Evolutionary conservation across 2,329 filamentous ascomycete genomes (phyloP), one percentile per base, ranked within the genome.

Genomic region (Knoxdaviesia proteae): DNA sequence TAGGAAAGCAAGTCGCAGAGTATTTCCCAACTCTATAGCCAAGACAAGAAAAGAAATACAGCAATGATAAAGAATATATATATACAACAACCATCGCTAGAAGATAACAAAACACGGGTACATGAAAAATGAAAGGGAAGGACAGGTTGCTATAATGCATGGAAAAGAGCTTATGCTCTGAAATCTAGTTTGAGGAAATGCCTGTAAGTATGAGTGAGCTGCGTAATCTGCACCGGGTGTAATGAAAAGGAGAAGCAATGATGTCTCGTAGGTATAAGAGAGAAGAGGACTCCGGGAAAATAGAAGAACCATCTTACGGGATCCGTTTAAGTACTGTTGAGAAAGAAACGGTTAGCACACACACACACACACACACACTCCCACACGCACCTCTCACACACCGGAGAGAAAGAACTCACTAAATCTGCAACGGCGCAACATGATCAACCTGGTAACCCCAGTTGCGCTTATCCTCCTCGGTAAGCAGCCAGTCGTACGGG

Each of bases 361-460:
- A 20, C 20, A 20, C 20, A 20, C 20, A 20, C 20, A 20, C 20
- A 2, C 34, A 44, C 9, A 6, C 20, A 6, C 10, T 38, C 30
- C 8, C 34, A 11, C 32, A 6, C n/a, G 36, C 33, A 37, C 7
- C 32, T 8, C 5, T 32, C 32, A 20, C 31, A 7, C 10, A 6
- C 30, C 34, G n/a, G 36, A 11, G 31, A 39, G 11, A 39, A 32
- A 32, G 34, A 9, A 70, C 80, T 77, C 68, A 84, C 82, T 98
- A 98, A 54, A 98, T 96, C 62, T 94, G 86, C 61, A 98, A 67
- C 44, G 90, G 90, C 52, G 90, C 92, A 56, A 98, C 79, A 58
- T 92, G 80, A 58, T 98, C 90, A 44, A 96, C 84, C 55, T 88
- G 84, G 61, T 94, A 96, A 48, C 94, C 71, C 90, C 90, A 98